phyloP scores from a whole-genome alignment of 352 stramenopile genomes.

The Phytophthora pistaciae region DNA sequence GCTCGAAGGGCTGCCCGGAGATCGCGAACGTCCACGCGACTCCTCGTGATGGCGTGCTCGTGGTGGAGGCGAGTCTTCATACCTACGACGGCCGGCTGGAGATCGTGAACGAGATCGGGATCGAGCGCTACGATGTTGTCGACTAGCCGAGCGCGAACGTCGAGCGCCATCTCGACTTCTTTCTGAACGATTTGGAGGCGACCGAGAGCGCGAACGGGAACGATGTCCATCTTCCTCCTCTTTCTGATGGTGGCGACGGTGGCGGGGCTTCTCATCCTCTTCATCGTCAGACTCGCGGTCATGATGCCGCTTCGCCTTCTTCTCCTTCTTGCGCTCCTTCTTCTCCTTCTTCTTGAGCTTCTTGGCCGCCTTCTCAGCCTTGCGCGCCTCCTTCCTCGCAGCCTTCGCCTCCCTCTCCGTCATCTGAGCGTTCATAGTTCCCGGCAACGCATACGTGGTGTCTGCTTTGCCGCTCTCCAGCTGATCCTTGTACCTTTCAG shows the following conservation, averaged over 20 bases:
- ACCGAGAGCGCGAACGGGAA: constrained; percentile 25
- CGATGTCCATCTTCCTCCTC: constrained; percentile 12
- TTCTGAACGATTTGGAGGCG: constrained; percentile 12
- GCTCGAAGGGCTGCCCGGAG: constrained; percentile 3
- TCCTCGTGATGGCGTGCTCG: background rate
- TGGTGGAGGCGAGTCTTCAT: constrained; percentile 16
- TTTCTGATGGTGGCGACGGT: constrained; percentile 4
- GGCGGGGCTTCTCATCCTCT: constrained; percentile 14
- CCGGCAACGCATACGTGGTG: constrained; percentile 71
- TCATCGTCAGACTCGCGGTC: constrained; percentile 13
- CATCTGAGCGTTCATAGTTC: constrained; percentile 36
- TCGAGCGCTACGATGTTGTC: constrained; percentile 11
- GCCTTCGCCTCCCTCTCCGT: constrained; percentile 60
- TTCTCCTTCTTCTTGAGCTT: constrained; percentile 77
- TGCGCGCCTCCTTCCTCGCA: constrained; percentile 60
- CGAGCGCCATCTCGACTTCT: constrained; percentile 3
- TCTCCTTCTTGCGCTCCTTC: constrained; percentile 59
- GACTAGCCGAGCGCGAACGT: constrained; percentile 24
- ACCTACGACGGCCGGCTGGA: constrained; percentile 18
- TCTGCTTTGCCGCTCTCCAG: constrained; percentile 61
- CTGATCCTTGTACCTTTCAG: constrained; percentile 74
- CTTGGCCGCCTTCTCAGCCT: constrained; percentile 70
- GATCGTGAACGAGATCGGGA: constrained; percentile 36
- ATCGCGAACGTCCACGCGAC: constrained; percentile 21
- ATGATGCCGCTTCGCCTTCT: constrained; percentile 39